Percentiles rank a stretch among this genome's conserved stretches.
Conservation (phyloP, 495 filamentous ascomycete species). For the Penicillium alfredii region DNA sequence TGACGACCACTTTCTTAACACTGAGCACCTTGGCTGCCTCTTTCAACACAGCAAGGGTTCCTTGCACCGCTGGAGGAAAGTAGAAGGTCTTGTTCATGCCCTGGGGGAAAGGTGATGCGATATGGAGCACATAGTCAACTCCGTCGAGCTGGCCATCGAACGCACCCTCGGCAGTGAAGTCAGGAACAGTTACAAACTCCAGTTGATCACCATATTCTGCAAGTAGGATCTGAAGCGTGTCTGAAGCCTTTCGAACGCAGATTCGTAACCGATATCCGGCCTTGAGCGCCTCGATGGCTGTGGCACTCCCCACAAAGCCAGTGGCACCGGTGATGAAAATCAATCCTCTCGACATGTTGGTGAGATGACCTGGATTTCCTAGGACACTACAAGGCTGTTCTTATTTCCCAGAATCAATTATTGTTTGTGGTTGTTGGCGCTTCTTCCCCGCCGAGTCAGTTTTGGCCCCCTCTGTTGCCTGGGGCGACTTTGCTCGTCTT, state of each 20-base stretch:
- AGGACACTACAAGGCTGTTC: too few species aligned
- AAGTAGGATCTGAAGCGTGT: slow-evolving; percentile 17
- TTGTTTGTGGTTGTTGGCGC: too few species aligned
- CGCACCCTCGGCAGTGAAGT: slow-evolving; percentile 25
- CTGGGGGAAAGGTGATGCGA: slow-evolving; percentile 33
- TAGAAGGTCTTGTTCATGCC: slow-evolving; percentile 23
- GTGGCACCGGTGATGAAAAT: slow-evolving; percentile 44
- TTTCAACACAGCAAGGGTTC: slow-evolving; percentile 25
- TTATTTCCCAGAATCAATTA: too few species aligned
- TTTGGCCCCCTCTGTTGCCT: too few species aligned
- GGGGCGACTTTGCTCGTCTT: too few species aligned
- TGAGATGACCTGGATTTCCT: too few species aligned
- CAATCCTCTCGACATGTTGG: slow-evolving; percentile 15
- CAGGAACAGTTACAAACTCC: slow-evolving; percentile 27
- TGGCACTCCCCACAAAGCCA: slow-evolving; percentile 38
- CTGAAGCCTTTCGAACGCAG: slow-evolving; percentile 25
- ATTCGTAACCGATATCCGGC: slow-evolving; percentile 33
- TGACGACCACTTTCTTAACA: slow-evolving; percentile 35
- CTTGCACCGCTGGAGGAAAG: slow-evolving; percentile 28
- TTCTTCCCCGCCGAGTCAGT: too few species aligned
- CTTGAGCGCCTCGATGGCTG: slow-evolving; percentile 34
- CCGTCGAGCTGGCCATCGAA: slow-evolving; percentile 26
- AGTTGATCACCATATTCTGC: slow-evolving; percentile 12
- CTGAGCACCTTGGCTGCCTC: slow-evolving; percentile 22
- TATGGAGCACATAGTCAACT: slow-evolving; percentile 35